Base-by-base conservation (phyloP, 257 asterid genomes). In the Nicotiana tomentosiformis region DNA sequence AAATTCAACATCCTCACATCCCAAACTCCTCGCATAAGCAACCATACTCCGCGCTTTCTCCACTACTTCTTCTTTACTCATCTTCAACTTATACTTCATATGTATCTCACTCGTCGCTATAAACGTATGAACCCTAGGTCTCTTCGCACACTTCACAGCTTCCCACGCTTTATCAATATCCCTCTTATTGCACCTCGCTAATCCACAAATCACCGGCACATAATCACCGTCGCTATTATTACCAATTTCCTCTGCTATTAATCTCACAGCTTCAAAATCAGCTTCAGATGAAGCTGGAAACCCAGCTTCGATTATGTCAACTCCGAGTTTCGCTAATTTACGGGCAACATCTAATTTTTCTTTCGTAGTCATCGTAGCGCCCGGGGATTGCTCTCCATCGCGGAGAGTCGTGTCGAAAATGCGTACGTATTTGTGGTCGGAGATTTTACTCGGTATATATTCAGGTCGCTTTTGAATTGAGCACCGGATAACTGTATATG, bases 371-470 rank as follows among this genome's bases (percentile, higher is more conserved):
- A 96, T 94, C 67, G 98, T 94, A 80, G 99, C 99, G 7, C 98
- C 99, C n/a, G 99, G 99, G 14, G 99, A 96, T 88, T 96, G 99
- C 84, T 96, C 99, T 30, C 99, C 99, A 84, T 96, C 99, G 11
- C 99, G 97, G 84, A 94, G 93, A 7, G 99, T 96, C 53, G 99
- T 96, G 83, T 96, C 99, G 81, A 94, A 96, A 7, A 96, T 87
- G n/a, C 99, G 96, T 9, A 96, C 97, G 69, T 96, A 96, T 12
- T 91, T 93, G 0, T 98, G 93, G 91, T 94, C 98, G 29, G 92
- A 69, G 64, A 96, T 94, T 84, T 84, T 96, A 84, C 88, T 85
- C 12, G 99, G 99, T 74, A 85, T 83, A 86, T 94, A 96, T 7
- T 89, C 92, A 7, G 99, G 98, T 16, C 90, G 90, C 0, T 2